Percentiles rank a stretch among this genome's conserved stretches.
Evolutionary conservation across 2,329 filamentous ascomycete genomes (phyloP).

Genomic region (Cercospora brassicicola): DNA sequence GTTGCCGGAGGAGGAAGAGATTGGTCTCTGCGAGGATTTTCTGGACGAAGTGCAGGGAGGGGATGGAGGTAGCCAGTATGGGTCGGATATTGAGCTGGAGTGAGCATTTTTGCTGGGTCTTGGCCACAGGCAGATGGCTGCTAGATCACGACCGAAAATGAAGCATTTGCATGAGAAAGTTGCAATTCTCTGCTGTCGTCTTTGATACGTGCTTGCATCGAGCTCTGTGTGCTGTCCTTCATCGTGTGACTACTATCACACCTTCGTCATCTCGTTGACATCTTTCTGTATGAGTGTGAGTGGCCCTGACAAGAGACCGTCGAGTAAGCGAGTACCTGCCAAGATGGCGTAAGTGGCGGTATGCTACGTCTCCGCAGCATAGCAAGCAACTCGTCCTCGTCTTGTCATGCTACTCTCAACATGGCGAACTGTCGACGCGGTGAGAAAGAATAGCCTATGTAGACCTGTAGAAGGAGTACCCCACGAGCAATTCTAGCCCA

Average conservation of each 20-base stretch:
- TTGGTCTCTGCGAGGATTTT: background rate
- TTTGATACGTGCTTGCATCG: background rate
- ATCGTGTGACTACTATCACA: background rate
- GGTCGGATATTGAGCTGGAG: background rate
- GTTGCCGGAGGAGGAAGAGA: background rate
- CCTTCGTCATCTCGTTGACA: background rate
- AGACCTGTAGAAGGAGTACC: background rate
- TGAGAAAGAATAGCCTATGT: background rate
- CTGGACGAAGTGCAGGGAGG: background rate
- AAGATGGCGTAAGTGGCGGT: background rate
- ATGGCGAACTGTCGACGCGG: background rate
- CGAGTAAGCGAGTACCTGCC: background rate
- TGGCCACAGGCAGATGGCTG: too few species aligned
- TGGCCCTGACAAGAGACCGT: background rate
- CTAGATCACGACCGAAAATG: background rate
- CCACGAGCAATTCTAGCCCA: background rate
- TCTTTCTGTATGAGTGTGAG: background rate
- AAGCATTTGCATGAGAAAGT: background rate
- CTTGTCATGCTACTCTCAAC: background rate
- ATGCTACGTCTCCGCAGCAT: background rate
- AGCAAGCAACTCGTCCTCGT: background rate
- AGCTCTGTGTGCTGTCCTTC: too few species aligned
- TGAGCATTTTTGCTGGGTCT: background rate
- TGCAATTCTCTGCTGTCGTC: background rate
- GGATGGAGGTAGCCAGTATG: background rate